Evolutionary conservation across 2,329 filamentous ascomycete species (phyloP), one percentile per base, ranked within the genome.

Genomic region (Penicillium brasilianum): DNA sequence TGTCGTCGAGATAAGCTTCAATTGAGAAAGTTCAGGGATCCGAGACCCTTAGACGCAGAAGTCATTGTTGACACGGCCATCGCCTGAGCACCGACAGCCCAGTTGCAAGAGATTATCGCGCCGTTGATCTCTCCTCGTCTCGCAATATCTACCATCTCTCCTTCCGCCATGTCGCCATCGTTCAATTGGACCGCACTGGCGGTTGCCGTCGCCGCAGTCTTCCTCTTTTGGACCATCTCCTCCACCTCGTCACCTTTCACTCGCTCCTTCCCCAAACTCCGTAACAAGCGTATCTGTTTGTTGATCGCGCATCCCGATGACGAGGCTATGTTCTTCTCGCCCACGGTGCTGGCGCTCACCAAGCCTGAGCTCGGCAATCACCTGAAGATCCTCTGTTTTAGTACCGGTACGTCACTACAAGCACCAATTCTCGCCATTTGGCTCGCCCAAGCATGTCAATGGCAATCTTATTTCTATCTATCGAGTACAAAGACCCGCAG

Each of bases 251-350:
- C 77, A 8, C 74, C 76, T 11, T 76, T 78, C 59, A 73, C 74
- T 9, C 69, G 71, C 28, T 71, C 70, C 36, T 78, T 80, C 60
- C 90, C 92, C 4, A 85, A 81, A 48, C 81, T 97, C 65, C 83
- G 83, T 69, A 90, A 92, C 81, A 96, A 96, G 84, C 88, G 91
- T 72, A 92, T 99, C 73, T 90, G 91, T 75, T 85, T 99, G 57
- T 83, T 99, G 58, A 98, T 99, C 72, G 95, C 95, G 22, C 95
- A 99, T 80, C 95, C 95, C 0, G 95, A 99, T 78, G 95, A 99
- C 73, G 95, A 99, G 82, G 95, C 94, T 77, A 99, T 99, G 95
- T 99, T 99, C 84, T 99, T 99, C 79, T 88, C 93, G 65, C 95
- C 95, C 0, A 91, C 92, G 0, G 83, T 98, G 14, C 84, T 96